Percentiles rank a stretch among this genome's conserved stretches.
These are phyloP conservation scores for Thalassiosira tumida DNA, from an alignment of 352 stramenopile genomes.

Conservation along the genomic window DNA sequence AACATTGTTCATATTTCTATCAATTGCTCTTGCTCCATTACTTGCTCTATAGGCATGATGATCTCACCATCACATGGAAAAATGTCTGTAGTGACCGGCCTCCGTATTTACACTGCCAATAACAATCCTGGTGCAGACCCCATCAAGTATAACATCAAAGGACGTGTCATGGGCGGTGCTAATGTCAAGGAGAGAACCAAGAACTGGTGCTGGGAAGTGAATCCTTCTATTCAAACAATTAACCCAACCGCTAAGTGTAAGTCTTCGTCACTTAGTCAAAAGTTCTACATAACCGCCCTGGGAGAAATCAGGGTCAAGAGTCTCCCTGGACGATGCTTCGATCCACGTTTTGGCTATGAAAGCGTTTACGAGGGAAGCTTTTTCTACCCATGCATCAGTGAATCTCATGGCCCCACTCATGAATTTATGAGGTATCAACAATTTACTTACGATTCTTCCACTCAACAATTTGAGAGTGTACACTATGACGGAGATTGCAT, in stretches of 20 bases:
- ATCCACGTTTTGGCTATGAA: conserved; percentile 1
- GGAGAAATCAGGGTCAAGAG: conserved; percentile 63
- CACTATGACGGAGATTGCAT: not conserved
- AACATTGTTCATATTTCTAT: not conserved
- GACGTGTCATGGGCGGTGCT: conserved; percentile 26
- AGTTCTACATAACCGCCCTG: conserved; percentile 51
- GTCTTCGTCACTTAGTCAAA: not conserved
- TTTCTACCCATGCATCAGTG: conserved; percentile 6
- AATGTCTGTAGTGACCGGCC: conserved; percentile 60
- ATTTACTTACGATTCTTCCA: not conserved
- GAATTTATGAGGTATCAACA: not conserved
- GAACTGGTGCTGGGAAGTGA: conserved; percentile 4
- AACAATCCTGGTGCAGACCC: conserved; percentile 58
- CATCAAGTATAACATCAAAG: conserved; percentile 57
- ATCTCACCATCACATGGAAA: conserved; percentile 48
- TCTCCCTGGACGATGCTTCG: conserved; percentile 48
- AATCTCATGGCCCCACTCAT: not conserved
- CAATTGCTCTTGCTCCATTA: not conserved
- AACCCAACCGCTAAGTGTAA: not conserved
- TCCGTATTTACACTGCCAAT: conserved; percentile 74
- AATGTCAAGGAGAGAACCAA: not conserved
- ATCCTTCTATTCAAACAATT: not conserved
- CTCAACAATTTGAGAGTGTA: conserved; percentile 4
- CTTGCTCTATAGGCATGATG: conserved; percentile 35
- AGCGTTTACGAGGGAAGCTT: not conserved